Evolutionary conservation across 306 rosid species (phyloP), one percentile per base, ranked within the genome.

Genomic region (Malus fusca): DNA sequence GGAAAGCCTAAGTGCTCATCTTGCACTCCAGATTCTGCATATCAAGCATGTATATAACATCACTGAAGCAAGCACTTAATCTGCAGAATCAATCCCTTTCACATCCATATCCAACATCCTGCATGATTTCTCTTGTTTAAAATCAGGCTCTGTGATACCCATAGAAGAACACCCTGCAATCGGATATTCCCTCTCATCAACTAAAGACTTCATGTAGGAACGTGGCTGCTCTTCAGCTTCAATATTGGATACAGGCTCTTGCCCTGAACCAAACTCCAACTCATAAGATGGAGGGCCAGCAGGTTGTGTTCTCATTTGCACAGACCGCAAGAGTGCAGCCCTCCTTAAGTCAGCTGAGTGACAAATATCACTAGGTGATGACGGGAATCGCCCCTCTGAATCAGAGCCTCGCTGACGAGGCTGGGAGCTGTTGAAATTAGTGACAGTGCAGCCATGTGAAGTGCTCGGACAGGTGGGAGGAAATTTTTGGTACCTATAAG

Each of bases 331-430:
- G 70, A 95, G 93, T 1, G 99, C 98, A 67, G 99, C 99, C 81
- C 98, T 90, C 88, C 99, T 88, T 53, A 95, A 71, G 82, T 92
- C 99, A 76, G 99, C 99, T 1, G 97, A 90, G 90, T 95, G 99
- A 82, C 98, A 95, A 76, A 95, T 92, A 75, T 95, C 99, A 64
- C 99, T 95, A 3, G 99, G 99, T 28, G 99, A 95, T 55, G 97
- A 95, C 28, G 99, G 99, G 82, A 95, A 92, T 22, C 99, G 92
- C 30, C 93, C 97, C 76, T 95, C 99, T 3, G 99, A 95, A 79
- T 95, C 98, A 35, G 97, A 95, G 58, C 96, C 90, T 73, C 97
- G 88, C 61, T 90, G 97, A 65, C 97, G 99, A 37, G 94, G 86
- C 81, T 92, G 97, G 33, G 96, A 58, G 83, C 87, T 55, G 40